These are phyloP conservation scores for Jimgerdemannia lactiflua DNA, from an alignment of 192 early-diverging fungal species.

Conservation along the genomic window DNA sequence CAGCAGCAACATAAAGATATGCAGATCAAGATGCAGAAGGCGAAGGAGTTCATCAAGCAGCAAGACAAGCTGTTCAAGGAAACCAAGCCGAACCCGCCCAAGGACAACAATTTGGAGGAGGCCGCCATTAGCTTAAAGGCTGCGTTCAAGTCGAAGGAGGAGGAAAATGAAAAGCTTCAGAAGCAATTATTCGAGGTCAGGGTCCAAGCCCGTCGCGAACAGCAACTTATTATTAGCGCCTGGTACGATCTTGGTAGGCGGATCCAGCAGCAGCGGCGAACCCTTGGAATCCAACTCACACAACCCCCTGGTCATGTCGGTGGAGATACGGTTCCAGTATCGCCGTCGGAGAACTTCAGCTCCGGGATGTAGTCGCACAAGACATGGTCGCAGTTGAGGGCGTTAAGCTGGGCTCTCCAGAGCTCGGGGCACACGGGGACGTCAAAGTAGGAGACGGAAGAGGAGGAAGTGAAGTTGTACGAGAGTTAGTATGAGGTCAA, in stretches of 20 bases:
- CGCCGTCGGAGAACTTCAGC: too few relatives aligned
- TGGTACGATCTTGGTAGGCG: constrained; percentile 62
- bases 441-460: too few relatives aligned
- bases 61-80: constrained; percentile 35
- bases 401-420: too few relatives aligned
- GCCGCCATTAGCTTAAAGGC: constrained; percentile 53
- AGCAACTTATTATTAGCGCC: constrained; percentile 78
- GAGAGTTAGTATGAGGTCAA: constrained; percentile 14
- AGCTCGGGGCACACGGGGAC: too few relatives aligned
- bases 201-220: constrained; percentile 73
- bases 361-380: too few relatives aligned
- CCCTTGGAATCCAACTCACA: constrained; percentile 55
- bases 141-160: constrained; percentile 33
- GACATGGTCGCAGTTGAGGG: too few relatives aligned
- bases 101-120: constrained; percentile 40
- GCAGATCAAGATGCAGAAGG: constrained; percentile 16
- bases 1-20: constrained; percentile 25
- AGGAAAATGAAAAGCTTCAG: constrained; percentile 44
- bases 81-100: constrained; percentile 7
- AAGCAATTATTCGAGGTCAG: constrained; percentile 72
- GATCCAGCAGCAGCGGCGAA: constrained; percentile 55
- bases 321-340: too few relatives aligned
- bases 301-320: too few relatives aligned
- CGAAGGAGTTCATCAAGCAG: constrained; percentile 35
- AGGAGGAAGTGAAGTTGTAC: too few relatives aligned